Percentiles rank a stretch among this genome's conserved stretches.
Evolutionary conservation across 768 basidiomycete genomes (phyloP).

Genomic region (Hygrophoropsis aurantiaca): DNA sequence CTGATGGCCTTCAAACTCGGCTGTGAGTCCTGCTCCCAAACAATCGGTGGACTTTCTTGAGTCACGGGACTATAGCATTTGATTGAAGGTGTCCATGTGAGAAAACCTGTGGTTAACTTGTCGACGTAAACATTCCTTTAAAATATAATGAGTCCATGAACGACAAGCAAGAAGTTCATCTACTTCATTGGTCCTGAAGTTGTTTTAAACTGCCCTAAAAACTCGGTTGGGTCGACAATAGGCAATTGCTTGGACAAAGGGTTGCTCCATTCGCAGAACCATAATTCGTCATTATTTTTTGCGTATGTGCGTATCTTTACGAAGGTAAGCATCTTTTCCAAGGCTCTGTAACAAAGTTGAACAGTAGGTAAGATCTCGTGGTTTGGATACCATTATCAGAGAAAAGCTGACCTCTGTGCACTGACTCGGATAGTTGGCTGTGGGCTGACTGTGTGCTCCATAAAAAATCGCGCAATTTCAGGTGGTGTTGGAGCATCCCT

Average conservation of each 20-base stretch:
- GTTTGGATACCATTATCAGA: too few relatives aligned
- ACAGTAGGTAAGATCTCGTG: too few relatives aligned
- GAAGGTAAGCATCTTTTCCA: slow-evolving; percentile 64
- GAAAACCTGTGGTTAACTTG: slow-evolving; percentile 74
- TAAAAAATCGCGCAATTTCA: slow-evolving; percentile 60
- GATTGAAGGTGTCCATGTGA: slow-evolving; percentile 66
- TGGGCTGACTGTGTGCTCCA: slow-evolving; percentile 65
- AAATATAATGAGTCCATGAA: slow-evolving; percentile 2
- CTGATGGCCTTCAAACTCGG: slow-evolving; percentile 53
- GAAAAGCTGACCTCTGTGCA: slow-evolving; percentile 55
- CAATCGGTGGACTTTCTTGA: slow-evolving; percentile 36
- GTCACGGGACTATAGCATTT: slow-evolving; percentile 54
- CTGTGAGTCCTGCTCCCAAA: slow-evolving; percentile 57
- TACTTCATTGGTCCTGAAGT: slow-evolving; percentile 39
- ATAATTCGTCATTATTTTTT: slow-evolving; percentile 59
- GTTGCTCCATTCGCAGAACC: slow-evolving; percentile 72
- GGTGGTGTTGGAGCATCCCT: slow-evolving; percentile 57
- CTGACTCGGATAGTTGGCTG: slow-evolving; percentile 66
- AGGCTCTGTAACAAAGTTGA: slow-evolving; percentile 43
- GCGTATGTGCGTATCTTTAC: slow-evolving; percentile 80
- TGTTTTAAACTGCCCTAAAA: slow-evolving; percentile 46
- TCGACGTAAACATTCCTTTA: slow-evolving; percentile 61
- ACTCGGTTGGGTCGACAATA: slow-evolving; percentile 47
- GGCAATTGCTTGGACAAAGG: slow-evolving; percentile 51
- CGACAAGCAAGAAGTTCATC: slow-evolving; percentile 8